A percentile compares a stretch with the other conserved stretches of the same genome.
phyloP scores from a whole-genome alignment of 495 filamentous ascomycete genomes.

The Podospora appendiculata region DNA sequence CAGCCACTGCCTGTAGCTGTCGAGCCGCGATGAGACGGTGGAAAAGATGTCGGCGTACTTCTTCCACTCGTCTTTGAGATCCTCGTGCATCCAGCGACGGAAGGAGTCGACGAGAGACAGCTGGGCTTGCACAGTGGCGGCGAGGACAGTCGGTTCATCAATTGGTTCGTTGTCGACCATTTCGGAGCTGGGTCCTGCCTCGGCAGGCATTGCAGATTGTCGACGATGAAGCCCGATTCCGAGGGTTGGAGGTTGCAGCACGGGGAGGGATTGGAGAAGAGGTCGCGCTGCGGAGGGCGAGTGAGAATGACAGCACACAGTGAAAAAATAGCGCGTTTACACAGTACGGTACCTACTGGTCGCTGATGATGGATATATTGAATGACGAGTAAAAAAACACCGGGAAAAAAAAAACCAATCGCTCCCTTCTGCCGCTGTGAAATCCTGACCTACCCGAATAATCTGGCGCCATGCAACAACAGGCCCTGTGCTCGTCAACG shows the following conservation, averaged over 20 bases:
- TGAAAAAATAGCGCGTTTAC: background rate
- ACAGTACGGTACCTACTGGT: background rate
- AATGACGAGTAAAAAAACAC: background rate
- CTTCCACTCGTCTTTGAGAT: background rate
- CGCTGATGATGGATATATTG: too few species aligned
- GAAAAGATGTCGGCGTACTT: constrained; percentile 2
- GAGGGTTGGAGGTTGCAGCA: too few species aligned
- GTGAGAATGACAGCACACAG: background rate
- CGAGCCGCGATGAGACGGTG: background rate
- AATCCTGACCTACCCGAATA: too few species aligned
- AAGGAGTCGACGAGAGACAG: constrained; percentile 5
- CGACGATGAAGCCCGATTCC: too few species aligned
- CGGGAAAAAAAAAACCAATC: background rate
- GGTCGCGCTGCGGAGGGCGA: too few species aligned
- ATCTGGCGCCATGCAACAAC: too few species aligned
- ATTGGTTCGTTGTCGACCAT: background rate
- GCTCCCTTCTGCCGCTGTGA: too few species aligned
- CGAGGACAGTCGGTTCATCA: background rate
- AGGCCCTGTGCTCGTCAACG: too few species aligned
- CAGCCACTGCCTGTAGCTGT: constrained; percentile 3
- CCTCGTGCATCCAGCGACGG: constrained; percentile 4
- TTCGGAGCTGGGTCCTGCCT: too few species aligned
- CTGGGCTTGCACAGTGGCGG: constrained; percentile 1
- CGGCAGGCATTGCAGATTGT: too few species aligned
- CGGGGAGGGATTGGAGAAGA: too few species aligned